Evolutionary conservation across 2,329 filamentous ascomycete species (phyloP).

Genomic region (Fusarium sp.): DNA sequence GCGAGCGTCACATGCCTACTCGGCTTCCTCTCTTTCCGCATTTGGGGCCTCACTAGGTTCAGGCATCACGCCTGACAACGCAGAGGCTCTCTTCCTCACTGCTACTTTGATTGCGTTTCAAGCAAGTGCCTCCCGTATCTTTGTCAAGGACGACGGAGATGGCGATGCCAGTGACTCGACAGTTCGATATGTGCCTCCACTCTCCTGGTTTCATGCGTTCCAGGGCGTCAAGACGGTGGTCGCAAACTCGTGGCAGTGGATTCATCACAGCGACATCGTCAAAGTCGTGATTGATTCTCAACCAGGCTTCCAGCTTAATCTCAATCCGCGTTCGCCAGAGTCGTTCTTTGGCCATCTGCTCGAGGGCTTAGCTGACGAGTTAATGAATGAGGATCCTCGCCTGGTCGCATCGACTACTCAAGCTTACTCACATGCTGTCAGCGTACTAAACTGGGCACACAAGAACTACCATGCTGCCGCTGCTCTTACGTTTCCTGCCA

Average conservation of each 20-base stretch:
- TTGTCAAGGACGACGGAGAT: conserved; percentile 64
- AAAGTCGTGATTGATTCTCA: conserved; percentile 71
- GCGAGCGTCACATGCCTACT: conserved; percentile 70
- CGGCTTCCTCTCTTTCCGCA: conserved; percentile 68
- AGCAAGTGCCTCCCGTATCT: conserved; percentile 69
- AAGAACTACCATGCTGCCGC: conserved; percentile 66
- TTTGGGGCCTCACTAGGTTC: conserved; percentile 65
- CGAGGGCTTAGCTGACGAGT: conserved; percentile 65
- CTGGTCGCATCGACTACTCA: conserved; percentile 52
- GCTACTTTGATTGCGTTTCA: conserved; percentile 73
- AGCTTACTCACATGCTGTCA: conserved; percentile 71
- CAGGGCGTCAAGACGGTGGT: conserved; percentile 73
- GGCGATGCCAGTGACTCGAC: conserved; percentile 49
- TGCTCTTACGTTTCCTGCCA: conserved; percentile 70
- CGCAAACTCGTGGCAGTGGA: conserved; percentile 70
- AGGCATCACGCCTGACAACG: conserved; percentile 67
- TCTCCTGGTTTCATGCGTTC: conserved; percentile 73
- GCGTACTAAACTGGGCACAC: conserved; percentile 72
- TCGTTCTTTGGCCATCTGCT: conserved; percentile 71
- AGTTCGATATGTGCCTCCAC: conserved; percentile 64
- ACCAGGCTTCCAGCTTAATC: conserved; percentile 67
- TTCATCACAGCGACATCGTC: conserved; percentile 65
- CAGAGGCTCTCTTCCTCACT: conserved; percentile 70
- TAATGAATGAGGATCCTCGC: conserved; percentile 50
- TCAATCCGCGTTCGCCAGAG: conserved; percentile 58